Base-by-base conservation (phyloP, 129 eudicot species). In the Gnaphalium uliginosum region DNA sequence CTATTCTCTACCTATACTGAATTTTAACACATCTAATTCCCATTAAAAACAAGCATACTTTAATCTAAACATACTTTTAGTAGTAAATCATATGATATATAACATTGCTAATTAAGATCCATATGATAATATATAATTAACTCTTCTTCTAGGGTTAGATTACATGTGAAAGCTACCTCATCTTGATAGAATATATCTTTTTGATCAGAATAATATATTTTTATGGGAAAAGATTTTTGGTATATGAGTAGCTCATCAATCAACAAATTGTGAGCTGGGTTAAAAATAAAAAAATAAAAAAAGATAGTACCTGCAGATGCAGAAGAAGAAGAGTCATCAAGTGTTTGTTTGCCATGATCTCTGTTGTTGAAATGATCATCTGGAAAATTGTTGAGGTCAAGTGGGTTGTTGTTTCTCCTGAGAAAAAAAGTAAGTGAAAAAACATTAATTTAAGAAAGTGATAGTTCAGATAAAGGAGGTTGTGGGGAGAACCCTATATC, bases 341-440 rank as follows among this genome's bases (percentile, higher is more conserved):
- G 70, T 50, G 66, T 69, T 54, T 83, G 85, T 79, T 83, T 93
- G 74, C 88, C 92, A 60, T 88, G 92, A 74, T 85, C 88, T 65
- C 59, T 69, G 8, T 82, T 69, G 15, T 82, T 81, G 81, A 78
- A 90, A 83, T 46, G 17, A 46, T 93, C 98, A 22, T 93, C 98
- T 0, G 98, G 98, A 46, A 90, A 85, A 82, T 93, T 89, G 84
- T 93, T 93, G 65, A 93, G 96, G 81, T 93, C 98, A 75, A 93
- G 64, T 48, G 98, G 96, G 84, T 46, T 46, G 53, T 46, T 46
- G 53, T 86, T 88, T 83, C 96, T 88, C 98, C 98, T 93, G 95
- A 71, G 81, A 80, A 83, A 59, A n/a, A 57, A 25, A 66, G 18
- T 7, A 37, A 74, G 69, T 67, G 66, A 23, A 61, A 77, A 21